Evolutionary conservation across 345 rosid genomes (phyloP), one percentile per base, ranked within the genome.

Genomic region (Lepidium sativum): DNA sequence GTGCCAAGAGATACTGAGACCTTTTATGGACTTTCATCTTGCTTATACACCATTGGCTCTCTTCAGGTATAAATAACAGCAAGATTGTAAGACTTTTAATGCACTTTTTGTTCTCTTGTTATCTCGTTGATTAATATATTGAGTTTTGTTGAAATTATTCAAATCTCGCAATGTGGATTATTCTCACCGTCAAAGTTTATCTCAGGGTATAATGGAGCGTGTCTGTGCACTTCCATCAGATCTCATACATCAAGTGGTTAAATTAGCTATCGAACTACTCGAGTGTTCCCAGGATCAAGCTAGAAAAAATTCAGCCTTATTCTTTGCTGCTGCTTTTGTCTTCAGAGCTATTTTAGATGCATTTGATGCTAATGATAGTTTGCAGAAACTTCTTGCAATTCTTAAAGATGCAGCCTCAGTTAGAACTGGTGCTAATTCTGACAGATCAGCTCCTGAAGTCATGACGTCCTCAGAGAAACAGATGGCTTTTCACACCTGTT

Each of bases 341-440:
- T 94, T 94, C 63, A 86, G 92, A 80, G 99, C 99, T 37, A 81
- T 94, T 76, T 78, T 90, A 73, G 99, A 90, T 86, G 95, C 99
- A 58, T 94, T 90, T 78, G 99, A 94, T 81, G 80, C 81, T 64
- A 86, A 82, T 60, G 90, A 90, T 86, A 89, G 97, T 57, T 60
- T 90, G 66, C 92, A 82, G 74, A 94, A 94, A 80, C 63, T 88
- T 56, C 79, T 94, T 77, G 83, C 80, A 67, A 82, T 90, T 52
- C 70, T 94, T 61, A 85, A 72, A 73, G 86, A 85, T 69, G 97
- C 95, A 66, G 97, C 97, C 42, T 79, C 88, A 10, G 96, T 88
- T 52, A 88, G 99, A 74, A 86, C 96, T 71, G 99, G 99, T 62
- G 79, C 80, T 57, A 90, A 83, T 73, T 81, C 96, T 50, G 97